Base-by-base conservation (phyloP, 139 green algal species). In the Coelastrella sp. region DNA sequence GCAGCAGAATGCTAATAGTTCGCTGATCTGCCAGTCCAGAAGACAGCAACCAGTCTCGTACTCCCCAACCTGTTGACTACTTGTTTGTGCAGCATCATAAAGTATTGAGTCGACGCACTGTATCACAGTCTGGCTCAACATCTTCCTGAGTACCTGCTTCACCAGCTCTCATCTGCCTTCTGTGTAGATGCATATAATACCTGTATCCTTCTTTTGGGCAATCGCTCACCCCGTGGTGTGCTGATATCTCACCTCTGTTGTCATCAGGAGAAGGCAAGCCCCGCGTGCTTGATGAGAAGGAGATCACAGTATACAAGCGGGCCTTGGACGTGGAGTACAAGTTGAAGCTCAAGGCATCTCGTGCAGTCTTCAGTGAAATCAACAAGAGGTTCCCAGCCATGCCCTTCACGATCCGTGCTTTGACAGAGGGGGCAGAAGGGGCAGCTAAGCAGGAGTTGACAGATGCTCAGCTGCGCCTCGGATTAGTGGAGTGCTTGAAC, bases 281-380 rank as follows among this genome's bases (percentile, higher is more conserved):
- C 27, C 40, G 85, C 64, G 83, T 97, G 53, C 64, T 95, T 37
- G 97, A 99, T 75, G 97, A 99, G 92, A 97, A 95, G 91, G 93
- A 98, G 92, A 99, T 97, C 35, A 98, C 94, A 1, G 94, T 99
- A 69, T 99, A 98, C 94, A 99, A 99, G 93, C 90, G 97, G 15
- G 96, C 95, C 8, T 86, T 99, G 79, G 96, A 98, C 48, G 89
- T 93, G 74, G 88, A 95, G 48, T 99, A 99, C 92, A 91, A 93
- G 60, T 91, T 99, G 21, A 99, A 99, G 95, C 53, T 92, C 57
- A 94, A 95, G 86, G 93, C 94, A 45, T 93, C 89, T 25, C 92
- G 96, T 13, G 89, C 60, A 38, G 78, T 84, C 34, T 84, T 76
- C 60, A 76, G 78, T 23, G 78, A 84, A 53, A 48, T 98, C 67